Evolutionary conservation across 2,329 filamentous ascomycete species (phyloP).

Genomic region (Beauveria caledonica): DNA sequence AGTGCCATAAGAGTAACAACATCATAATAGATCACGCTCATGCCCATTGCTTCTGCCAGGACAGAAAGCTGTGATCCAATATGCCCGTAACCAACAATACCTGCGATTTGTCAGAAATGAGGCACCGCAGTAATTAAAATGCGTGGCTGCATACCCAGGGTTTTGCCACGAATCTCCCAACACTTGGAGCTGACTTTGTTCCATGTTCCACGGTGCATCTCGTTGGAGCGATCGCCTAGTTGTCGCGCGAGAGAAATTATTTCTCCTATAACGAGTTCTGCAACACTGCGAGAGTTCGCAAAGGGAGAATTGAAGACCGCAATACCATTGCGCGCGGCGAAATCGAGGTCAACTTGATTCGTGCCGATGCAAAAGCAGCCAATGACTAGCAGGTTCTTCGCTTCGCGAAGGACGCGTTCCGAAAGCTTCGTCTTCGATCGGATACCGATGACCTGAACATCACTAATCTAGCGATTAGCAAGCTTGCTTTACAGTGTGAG

Average conservation of each 20-base stretch:
- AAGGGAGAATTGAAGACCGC: conserved; percentile 99
- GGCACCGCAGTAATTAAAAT: neutral
- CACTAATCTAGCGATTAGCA: conserved; percentile 39
- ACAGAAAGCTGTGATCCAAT: conserved; percentile 96
- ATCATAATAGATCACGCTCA: conserved; percentile 97
- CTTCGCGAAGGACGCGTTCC: conserved; percentile 73
- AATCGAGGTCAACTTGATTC: conserved; percentile 85
- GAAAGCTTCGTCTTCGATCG: conserved; percentile 96
- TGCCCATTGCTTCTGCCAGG: conserved; percentile 92
- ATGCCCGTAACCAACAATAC: conserved; percentile 94
- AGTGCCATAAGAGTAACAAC: conserved; percentile 89
- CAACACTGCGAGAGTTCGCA: conserved; percentile 93
- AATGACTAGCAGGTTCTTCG: conserved; percentile 89
- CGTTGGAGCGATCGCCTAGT: conserved; percentile 83
- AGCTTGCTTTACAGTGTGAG: neutral
- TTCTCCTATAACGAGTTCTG: conserved; percentile 89
- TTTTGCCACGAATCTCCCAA: conserved; percentile 98
- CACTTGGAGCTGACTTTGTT: conserved; percentile 96
- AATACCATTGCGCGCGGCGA: conserved; percentile 76
- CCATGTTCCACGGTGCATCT: conserved; percentile 92
- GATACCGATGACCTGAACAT: conserved; percentile 96
- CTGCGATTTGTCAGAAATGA: conserved; percentile 26
- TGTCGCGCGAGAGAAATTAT: conserved; percentile 89
- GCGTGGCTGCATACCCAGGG: conserved; percentile 53
- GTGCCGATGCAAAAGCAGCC: conserved; percentile 99